These are phyloP conservation scores for Lepidium aucheri DNA, from an alignment of 345 rosid genomes.

Conservation along the genomic window DNA sequence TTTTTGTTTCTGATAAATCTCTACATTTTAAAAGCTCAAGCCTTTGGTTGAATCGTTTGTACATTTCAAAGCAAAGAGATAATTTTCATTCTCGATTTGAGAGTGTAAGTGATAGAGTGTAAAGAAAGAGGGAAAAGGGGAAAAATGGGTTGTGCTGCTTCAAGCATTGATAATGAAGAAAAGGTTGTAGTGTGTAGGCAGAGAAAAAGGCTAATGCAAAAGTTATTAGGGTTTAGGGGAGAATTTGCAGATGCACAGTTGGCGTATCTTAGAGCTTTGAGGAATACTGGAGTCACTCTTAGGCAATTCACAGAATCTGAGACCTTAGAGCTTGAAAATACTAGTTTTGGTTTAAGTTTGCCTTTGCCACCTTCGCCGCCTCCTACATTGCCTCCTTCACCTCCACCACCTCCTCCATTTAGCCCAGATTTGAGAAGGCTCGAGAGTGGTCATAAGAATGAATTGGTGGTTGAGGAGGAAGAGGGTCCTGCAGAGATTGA, in stretches of 20 bases:
- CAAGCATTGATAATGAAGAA: slow-evolving; percentile 74
- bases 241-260: slow-evolving; percentile 79
- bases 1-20: background rate
- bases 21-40: background rate
- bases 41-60: background rate
- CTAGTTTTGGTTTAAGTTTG: slow-evolving; percentile 27
- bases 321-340: slow-evolving; percentile 55
- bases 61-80: background rate
- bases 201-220: slow-evolving; percentile 80
- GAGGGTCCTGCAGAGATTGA: slow-evolving; percentile 32
- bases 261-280: slow-evolving; percentile 71
- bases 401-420: slow-evolving; percentile 55
- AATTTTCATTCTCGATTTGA: background rate
- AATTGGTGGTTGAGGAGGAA: slow-evolving; percentile 21
- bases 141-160: slow-evolving; percentile 84
- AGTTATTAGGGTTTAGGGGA: slow-evolving; percentile 49
- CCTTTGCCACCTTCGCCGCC: slow-evolving; percentile 50
- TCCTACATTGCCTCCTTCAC: slow-evolving; percentile 71
- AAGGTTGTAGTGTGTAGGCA: slow-evolving; percentile 64
- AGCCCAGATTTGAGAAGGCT: slow-evolving; percentile 47
- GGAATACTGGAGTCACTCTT: slow-evolving; percentile 83
- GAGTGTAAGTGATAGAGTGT: background rate
- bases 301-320: slow-evolving; percentile 90
- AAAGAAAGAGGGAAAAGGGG: background rate
- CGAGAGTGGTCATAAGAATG: slow-evolving; percentile 21